Conservation (phyloP, 202 grass and related monocot genomes). For the Setaria italica region DNA sequence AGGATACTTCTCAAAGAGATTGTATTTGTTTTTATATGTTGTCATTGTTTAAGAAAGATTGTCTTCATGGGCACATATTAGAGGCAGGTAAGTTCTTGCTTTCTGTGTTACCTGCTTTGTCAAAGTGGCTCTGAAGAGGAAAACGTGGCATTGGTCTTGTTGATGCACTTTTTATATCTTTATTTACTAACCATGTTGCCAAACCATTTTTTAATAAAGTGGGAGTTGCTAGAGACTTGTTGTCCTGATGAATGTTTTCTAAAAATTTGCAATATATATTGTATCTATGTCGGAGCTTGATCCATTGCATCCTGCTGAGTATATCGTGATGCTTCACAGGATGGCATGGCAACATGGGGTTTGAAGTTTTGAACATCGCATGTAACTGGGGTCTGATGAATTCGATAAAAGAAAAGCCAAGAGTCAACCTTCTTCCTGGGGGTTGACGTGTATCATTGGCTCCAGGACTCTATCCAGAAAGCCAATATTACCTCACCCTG, state of each 20-base stretch:
- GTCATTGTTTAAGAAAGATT: background rate
- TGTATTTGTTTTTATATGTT: background rate
- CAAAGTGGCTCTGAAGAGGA: background rate
- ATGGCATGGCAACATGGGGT: background rate
- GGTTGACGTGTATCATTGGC: background rate
- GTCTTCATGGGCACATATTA: background rate
- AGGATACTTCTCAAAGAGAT: background rate
- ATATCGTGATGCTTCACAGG: conserved; percentile 8
- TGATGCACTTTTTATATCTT: background rate
- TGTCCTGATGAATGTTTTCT: background rate
- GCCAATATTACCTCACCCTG: background rate
- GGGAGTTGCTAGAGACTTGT: background rate
- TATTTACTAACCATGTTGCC: conserved; percentile 2
- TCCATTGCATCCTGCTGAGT: background rate
- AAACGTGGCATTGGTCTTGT: background rate
- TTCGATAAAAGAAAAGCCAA: background rate
- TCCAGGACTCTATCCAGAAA: background rate
- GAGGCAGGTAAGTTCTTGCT: background rate
- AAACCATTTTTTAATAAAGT: background rate
- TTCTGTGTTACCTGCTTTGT: background rate
- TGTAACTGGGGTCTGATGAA: background rate
- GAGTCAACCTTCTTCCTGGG: background rate
- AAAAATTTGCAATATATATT: background rate
- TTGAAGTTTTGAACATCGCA: background rate
- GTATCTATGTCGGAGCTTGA: background rate